Evolutionary conservation across 73 alveolate species (phyloP).

Genomic region (Tetrahymena elliotti): DNA sequence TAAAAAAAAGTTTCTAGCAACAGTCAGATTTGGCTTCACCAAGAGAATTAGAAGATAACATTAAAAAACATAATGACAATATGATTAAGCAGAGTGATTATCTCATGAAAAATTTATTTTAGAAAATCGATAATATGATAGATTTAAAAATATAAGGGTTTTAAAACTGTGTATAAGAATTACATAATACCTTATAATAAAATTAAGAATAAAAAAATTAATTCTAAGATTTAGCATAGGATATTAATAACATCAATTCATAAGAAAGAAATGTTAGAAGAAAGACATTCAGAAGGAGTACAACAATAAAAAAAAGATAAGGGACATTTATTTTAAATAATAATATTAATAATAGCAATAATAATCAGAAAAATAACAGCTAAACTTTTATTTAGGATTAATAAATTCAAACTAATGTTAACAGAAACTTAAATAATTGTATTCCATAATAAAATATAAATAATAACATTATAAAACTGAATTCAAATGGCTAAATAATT

Average conservation of each 20-base stretch:
- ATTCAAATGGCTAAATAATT: background rate
- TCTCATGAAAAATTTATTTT: no score
- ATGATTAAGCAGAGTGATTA: background rate
- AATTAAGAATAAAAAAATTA: background rate
- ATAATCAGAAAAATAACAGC: background rate
- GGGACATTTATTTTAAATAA: background rate
- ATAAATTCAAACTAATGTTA: no score
- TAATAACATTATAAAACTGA: no score
- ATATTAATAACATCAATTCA: no score
- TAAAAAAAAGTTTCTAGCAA: no score
- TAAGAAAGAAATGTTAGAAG: background rate
- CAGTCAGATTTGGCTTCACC: background rate
- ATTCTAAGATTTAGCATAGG: background rate
- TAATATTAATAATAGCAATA: background rate
- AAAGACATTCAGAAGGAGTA: background rate
- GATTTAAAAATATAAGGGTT: background rate
- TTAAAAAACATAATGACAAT: background rate
- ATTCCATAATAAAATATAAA: no score
- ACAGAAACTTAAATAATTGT: no score
- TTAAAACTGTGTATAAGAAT: no score
- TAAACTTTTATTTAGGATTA: background rate
- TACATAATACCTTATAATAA: background rate
- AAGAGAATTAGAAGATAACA: background rate
- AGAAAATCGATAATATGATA: background rate
- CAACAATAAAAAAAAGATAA: background rate